Evolutionary conservation across 2,329 filamentous ascomycete species (phyloP), one percentile per base, ranked within the genome.

Genomic region (Ceratocystis harringtonii): DNA sequence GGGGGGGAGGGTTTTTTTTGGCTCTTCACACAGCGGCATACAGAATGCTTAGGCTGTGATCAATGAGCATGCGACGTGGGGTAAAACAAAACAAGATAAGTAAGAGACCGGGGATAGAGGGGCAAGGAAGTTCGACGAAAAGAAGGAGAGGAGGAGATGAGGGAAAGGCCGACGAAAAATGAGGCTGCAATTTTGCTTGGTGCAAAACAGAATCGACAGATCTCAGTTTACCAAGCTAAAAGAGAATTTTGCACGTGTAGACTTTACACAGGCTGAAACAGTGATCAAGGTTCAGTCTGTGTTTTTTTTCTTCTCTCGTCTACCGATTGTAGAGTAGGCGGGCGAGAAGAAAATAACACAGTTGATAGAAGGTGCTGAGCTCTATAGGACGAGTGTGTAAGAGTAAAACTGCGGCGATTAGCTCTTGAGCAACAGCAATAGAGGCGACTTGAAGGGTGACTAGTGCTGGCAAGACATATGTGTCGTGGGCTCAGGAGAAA

Each of bases 11-110:
- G 1, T 32, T 17, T 58, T 58, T 58, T 58, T 36, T 52, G 48
- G 48, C 25, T 15, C 48, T 58, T 58, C 55, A 58, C 55, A 58
- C 55, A 58, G 28, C 28, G 36, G 36, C 36, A 41, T 41, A 58
- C 28, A 58, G 55, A 22, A 36, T 30, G 62, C 43, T 61, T 65
- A 41, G 57, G 43, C 41, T 65, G 30, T 61, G 64, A 65, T 64
- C 30, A 28, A 30, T 64, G 48, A 8, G 6, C 41, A 61, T 61
- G 64, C 55, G 57, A 65, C 64, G 63, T 65, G 64, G 64, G 64
- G 64, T 65, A 65, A 41, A 58, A 43, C 48, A 48, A 28, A 62
- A 36, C 44, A 45, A 44, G 41, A 36, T 5, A 32, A 58, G 55
- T 36, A 30, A 58, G 30, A 58, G 62, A 48, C 57, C 55, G 19